Percentiles rank a stretch among this genome's conserved stretches.
phyloP scores from a whole-genome alignment of 768 basidiomycete species.

The Cyathus striatus region DNA sequence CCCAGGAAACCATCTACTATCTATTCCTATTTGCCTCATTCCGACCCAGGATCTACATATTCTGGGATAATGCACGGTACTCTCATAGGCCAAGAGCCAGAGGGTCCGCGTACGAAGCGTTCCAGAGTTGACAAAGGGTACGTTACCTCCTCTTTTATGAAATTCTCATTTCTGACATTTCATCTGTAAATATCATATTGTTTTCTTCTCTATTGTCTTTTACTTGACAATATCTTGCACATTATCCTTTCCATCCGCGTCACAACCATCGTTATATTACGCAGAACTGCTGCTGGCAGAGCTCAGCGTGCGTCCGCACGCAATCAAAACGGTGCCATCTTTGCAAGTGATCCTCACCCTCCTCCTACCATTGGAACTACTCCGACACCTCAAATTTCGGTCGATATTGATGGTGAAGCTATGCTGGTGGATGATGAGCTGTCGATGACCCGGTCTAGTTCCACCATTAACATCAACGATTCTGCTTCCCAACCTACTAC shows the following conservation, averaged over 20 bases:
- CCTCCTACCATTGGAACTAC: conserved; percentile 30
- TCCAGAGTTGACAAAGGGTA: conserved; percentile 71
- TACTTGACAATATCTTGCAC: conserved; percentile 6
- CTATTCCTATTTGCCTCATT: conserved; percentile 76
- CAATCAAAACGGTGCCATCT: conserved; percentile 44
- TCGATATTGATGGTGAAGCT: conserved; percentile 47
- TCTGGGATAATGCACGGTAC: conserved; percentile 68
- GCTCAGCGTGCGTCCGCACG: conserved; percentile 73
- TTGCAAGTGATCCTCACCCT: conserved; percentile 30
- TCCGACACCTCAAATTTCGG: conserved; percentile 35
- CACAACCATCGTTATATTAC: conserved; percentile 10
- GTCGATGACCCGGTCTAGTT: conserved; percentile 61
- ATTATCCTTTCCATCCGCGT: conserved; percentile 9
- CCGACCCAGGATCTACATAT: conserved; percentile 88
- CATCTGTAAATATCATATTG: conserved; percentile 9
- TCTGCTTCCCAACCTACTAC: conserved; percentile 15
- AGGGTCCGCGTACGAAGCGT: conserved; percentile 68
- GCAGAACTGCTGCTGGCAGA: conserved; percentile 56
- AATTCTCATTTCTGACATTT: conserved; percentile 5
- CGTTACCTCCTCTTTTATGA: conserved; percentile 27
- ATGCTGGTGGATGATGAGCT: conserved; percentile 56
- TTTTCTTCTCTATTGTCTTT: conserved; percentile 11
- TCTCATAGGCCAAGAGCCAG: conserved; percentile 57
- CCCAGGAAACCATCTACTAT: conserved; percentile 67
- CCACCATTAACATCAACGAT: conserved; percentile 38